Conservation (phyloP, 2,329 filamentous ascomycete genomes). For the Microdochium bolleyi region DNA sequence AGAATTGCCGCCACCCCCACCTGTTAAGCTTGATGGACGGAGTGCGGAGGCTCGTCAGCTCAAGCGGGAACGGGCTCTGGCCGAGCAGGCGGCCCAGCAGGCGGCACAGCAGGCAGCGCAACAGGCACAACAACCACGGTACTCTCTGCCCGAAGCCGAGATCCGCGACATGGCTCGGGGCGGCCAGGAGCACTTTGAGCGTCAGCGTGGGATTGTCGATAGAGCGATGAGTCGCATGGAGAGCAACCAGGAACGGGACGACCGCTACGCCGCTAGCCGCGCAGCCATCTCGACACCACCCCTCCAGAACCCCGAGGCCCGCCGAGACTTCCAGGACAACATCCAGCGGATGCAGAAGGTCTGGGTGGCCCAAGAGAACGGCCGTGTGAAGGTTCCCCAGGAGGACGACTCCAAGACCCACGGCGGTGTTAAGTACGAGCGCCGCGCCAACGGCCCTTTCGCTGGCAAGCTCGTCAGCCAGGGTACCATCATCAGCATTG, state of each 20-base stretch:
- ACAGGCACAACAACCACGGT: background rate
- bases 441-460: slow-evolving; percentile 52
- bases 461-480: slow-evolving; percentile 55
- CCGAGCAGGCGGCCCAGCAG: background rate
- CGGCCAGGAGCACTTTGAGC: background rate
- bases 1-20: slow-evolving; percentile 7
- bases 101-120: background rate
- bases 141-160: slow-evolving; percentile 2
- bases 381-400: slow-evolving; percentile 24
- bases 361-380: slow-evolving; percentile 43
- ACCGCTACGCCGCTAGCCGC: slow-evolving; percentile 32
- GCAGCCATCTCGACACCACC: slow-evolving; percentile 17
- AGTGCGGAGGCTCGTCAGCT: background rate
- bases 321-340: slow-evolving; percentile 36
- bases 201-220: slow-evolving; percentile 1
- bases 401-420: slow-evolving; percentile 47
- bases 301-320: slow-evolving; percentile 11
- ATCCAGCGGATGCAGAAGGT: slow-evolving; percentile 46
- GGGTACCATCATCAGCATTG: slow-evolving; percentile 54
- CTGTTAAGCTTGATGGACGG: background rate
- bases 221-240: slow-evolving; percentile 1
- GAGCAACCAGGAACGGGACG: slow-evolving; percentile 1
- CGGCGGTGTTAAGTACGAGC: slow-evolving; percentile 53
- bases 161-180: background rate
- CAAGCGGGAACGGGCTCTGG: background rate